Evolutionary conservation across 768 basidiomycete genomes (phyloP), one percentile per base, ranked within the genome.

Genomic region (Trametes cingulata): DNA sequence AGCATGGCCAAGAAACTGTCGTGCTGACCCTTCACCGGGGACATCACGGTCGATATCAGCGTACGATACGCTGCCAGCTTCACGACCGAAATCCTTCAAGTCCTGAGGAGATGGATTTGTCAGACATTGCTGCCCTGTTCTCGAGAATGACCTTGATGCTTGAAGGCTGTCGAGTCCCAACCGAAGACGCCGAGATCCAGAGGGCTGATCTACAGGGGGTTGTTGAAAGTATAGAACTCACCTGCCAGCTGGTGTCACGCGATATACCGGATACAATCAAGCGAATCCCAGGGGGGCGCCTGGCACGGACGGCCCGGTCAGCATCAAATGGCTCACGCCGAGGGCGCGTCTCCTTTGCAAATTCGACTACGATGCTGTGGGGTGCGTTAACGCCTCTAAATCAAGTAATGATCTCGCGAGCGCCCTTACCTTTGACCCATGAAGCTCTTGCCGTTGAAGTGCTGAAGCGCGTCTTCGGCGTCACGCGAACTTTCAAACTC

Each of bases 171-270:
- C 33, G 29, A 22, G 24, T 48, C 10, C 24, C 37, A 24, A 25
- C 10, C 19, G 41, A 35, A 71, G 72, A 76, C n/a, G 29, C 33
- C 45, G 46, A 25, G 9, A 8, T 49, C 12, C 51, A 29, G n/a
- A 9, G 42, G 20, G 24, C 25, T 36, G 15, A 52, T 50, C 54
- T 58, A 50, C 1, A 52, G 27, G 33, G 20, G 10, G 6, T 19
- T 25, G 1, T 1, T 20, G 3, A 15, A 67, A 71, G 71, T 73
- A 69, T 73, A 61, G 76, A 90, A 78, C 61, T 20, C 86, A 98
- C 95, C 94, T 98, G 95, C 95, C 95, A 98, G 75, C 95, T 97
- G 46, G 94, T 96, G 72, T 95, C 92, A 72, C 90, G 87, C 66
- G 94, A 92, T 65, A 98, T 84, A 56, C 93, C 93, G 39, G 89